These are phyloP conservation scores for Pseudogymnoascus sp. DNA, from an alignment of 2,329 filamentous ascomycete genomes.

Conservation along the genomic window DNA sequence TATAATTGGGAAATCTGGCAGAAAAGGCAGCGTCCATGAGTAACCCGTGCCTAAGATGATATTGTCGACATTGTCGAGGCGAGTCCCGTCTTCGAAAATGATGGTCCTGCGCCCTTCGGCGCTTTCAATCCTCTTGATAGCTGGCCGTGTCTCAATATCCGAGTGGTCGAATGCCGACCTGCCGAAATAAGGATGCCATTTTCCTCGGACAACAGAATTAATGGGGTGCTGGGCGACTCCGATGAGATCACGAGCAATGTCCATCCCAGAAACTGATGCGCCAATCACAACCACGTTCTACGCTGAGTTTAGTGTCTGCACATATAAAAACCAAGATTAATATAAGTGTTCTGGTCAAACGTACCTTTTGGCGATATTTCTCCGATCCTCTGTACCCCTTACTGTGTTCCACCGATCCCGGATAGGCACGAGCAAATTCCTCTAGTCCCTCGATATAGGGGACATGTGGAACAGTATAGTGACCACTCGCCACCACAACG, in stretches of 20 bases:
- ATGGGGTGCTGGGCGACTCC: conserved; percentile 40
- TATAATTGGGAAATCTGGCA: conserved; percentile 38
- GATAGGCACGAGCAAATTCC: conserved; percentile 48
- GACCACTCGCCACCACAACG: conserved; percentile 58
- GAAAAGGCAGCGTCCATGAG: conserved; percentile 54
- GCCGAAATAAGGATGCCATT: conserved; percentile 46
- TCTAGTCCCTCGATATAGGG: conserved; percentile 52
- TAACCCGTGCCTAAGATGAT: conserved; percentile 63
- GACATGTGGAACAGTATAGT: conserved; percentile 58
- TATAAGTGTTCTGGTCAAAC: conserved; percentile 20
- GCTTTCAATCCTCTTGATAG: conserved; percentile 39
- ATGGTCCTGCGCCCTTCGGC: conserved; percentile 35
- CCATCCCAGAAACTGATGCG: conserved; percentile 56
- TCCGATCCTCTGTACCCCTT: conserved; percentile 64
- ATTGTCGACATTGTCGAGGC: conserved; percentile 47
- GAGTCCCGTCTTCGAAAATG: conserved; percentile 48
- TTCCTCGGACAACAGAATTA: conserved; percentile 46
- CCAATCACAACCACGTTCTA: conserved; percentile 48
- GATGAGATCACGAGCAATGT: conserved; percentile 49
- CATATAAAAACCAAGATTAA: conserved; percentile 16
- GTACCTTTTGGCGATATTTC: conserved; percentile 43
- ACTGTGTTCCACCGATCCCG: conserved; percentile 53
- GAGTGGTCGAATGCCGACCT: conserved; percentile 54
- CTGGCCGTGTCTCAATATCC: conserved; percentile 38
- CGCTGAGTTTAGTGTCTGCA: not conserved